Conservation (phyloP, 768 basidiomycete species). For the Xanthoconium stramineum region DNA sequence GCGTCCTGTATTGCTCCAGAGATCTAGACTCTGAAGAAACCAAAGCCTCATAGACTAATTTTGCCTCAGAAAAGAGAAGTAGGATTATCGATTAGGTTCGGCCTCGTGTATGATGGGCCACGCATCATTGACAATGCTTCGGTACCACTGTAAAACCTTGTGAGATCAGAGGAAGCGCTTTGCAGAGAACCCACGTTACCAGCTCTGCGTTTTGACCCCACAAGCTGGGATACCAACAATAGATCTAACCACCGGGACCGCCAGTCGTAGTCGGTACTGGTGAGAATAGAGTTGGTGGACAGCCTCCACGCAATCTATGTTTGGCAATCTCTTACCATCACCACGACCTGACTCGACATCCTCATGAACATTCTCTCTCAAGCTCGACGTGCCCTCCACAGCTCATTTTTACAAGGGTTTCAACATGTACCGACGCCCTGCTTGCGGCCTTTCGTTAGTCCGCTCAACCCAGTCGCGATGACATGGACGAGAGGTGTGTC, state of each 20-base stretch:
- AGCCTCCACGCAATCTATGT: conserved; percentile 1
- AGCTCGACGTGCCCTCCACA: conserved; percentile 22
- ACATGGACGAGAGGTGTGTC: conserved; percentile 14
- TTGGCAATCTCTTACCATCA: conserved; percentile 9
- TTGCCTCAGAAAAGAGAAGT: too few species aligned
- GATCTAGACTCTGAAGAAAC: too few species aligned
- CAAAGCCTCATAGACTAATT: too few species aligned
- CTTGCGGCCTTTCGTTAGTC: neutral
- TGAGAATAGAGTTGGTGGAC: conserved; percentile 3
- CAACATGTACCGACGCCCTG: neutral
- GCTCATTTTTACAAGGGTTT: conserved; percentile 17
- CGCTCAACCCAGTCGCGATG: neutral
- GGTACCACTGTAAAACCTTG: neutral
- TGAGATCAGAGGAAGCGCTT: neutral
- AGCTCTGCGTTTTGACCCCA: neutral
- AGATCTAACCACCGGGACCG: neutral
- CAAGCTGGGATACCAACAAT: too few species aligned
- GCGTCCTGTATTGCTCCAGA: too few species aligned
- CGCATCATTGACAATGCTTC: too few species aligned
- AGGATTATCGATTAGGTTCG: too few species aligned
- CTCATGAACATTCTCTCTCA: conserved; percentile 21
- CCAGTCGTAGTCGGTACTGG: neutral
- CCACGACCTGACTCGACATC: neutral
- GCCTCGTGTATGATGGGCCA: too few species aligned
- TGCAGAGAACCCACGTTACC: neutral